These are phyloP conservation scores for Pachysolen tannophilus DNA, from an alignment of 805 yeast genomes.

Conservation along the genomic window DNA sequence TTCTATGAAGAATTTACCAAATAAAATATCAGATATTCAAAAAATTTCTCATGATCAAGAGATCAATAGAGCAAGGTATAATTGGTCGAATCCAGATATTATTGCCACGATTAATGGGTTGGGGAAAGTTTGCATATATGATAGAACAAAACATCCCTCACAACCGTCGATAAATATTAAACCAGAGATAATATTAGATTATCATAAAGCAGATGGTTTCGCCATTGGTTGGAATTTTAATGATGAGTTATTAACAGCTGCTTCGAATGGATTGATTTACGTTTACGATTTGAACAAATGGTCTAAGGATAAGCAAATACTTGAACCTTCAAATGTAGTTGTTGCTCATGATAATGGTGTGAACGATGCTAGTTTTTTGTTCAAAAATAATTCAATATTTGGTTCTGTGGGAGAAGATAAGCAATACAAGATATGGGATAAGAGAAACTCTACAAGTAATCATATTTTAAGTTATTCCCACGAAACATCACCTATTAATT, in stretches of 20 bases:
- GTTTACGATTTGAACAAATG: conserved; percentile 59
- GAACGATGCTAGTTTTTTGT: conserved; percentile 69
- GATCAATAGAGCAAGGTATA: conserved; percentile 60
- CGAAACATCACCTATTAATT: conserved; percentile 34
- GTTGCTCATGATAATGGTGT: conserved; percentile 39
- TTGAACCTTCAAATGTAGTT: conserved; percentile 15
- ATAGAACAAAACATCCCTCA: conserved; percentile 74
- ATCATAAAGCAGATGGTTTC: conserved; percentile 46
- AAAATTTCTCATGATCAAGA: conserved; percentile 63
- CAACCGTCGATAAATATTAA: conserved; percentile 28
- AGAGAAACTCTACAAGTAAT: conserved; percentile 29
- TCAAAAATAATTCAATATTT: conserved; percentile 51
- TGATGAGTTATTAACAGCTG: conserved; percentile 49
- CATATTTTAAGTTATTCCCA: conserved; percentile 2
- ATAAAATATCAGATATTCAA: conserved; percentile 38
- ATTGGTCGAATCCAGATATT: conserved; percentile 85
- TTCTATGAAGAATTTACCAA: conserved; percentile 21
- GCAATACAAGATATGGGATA: conserved; percentile 42
- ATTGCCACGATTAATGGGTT: conserved; percentile 61
- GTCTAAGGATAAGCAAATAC: conserved; percentile 15
- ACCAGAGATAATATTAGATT: conserved; percentile 26
- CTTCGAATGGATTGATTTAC: conserved; percentile 55
- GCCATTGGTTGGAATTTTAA: conserved; percentile 71
- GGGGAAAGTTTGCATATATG: conserved; percentile 64
- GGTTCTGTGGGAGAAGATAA: conserved; percentile 64